A percentile compares a stretch with the other conserved stretches of the same genome.
These are phyloP conservation scores for Boletus fagicola DNA, from an alignment of 768 basidiomycete species.

Conservation along the genomic window DNA sequence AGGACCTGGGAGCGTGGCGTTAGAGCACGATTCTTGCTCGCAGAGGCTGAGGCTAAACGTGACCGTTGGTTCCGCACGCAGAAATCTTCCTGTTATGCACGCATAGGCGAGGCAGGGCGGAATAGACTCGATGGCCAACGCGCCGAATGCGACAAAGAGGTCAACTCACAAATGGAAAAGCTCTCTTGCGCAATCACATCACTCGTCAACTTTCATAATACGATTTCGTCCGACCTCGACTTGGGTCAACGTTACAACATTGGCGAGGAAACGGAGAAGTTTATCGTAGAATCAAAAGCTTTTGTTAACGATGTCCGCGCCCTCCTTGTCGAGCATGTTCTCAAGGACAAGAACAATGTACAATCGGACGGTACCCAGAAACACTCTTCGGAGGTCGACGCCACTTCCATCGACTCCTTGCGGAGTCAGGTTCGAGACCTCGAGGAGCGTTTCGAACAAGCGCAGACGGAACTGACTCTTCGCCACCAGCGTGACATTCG, in stretches of 20 bases:
- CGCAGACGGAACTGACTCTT: slow-evolving; percentile 31
- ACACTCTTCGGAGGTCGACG: background rate
- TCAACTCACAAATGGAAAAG: slow-evolving; percentile 23
- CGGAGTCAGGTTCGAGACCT: slow-evolving; percentile 21
- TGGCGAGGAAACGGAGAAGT: slow-evolving; percentile 17
- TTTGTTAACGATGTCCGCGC: slow-evolving; percentile 26
- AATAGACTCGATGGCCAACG: slow-evolving; percentile 30
- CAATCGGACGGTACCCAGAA: slow-evolving; percentile 1
- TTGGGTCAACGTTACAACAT: slow-evolving; percentile 30
- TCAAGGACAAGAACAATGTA: slow-evolving; percentile 13
- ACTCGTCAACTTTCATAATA: slow-evolving; percentile 25
- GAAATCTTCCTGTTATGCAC: slow-evolving; percentile 29
- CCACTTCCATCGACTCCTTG: slow-evolving; percentile 10
- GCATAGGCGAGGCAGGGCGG: slow-evolving; percentile 32
- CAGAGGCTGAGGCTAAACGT: slow-evolving; percentile 30
- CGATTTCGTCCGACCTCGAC: slow-evolving; percentile 23
- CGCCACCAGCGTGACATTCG: slow-evolving; percentile 17
- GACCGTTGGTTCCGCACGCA: slow-evolving; percentile 32
- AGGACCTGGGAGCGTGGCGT: slow-evolving; percentile 33
- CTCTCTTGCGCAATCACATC: slow-evolving; percentile 24
- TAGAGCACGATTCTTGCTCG: slow-evolving; percentile 25
- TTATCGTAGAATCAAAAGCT: slow-evolving; percentile 26
- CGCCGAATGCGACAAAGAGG: slow-evolving; percentile 27
- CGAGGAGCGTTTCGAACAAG: slow-evolving; percentile 32
- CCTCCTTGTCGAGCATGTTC: slow-evolving; percentile 23